Base-by-base conservation (phyloP, 768 basidiomycete genomes). In the Tricholoma flavovirens region DNA sequence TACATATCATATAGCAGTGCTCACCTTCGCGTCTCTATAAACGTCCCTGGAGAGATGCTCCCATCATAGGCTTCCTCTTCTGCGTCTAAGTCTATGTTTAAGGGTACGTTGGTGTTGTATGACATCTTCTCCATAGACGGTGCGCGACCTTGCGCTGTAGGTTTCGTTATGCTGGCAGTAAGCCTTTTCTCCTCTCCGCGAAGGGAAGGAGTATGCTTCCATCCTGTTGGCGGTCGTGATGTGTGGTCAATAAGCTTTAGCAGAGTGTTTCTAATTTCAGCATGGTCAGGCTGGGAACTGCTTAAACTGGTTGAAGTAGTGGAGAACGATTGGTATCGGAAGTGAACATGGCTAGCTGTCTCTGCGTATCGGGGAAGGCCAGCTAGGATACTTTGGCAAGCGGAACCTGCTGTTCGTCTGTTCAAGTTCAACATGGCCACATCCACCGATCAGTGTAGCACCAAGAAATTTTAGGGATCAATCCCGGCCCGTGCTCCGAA, bases 1-100 rank as follows among this genome's bases (percentile, higher is more conserved):
- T n/a, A n/a, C n/a, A n/a, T n/a, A 56, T 24, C 19, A 60, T n/a
- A 29, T 24, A 38, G 46, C 11, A 21, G 29, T 32, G 51, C 73
- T 52, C 58, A 79, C 83, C 75, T 78, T 60, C 82, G 71, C 33
- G 78, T 61, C 60, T 84, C 83, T 10, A 83, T 70, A 46, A 83
- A 82, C 17, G 81, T 73, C 1, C 82, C 83, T 7, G 72, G 73
- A 17, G 66, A 64, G 29, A 75, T 58, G 11, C 52, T n/a, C 9
- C 64, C 62, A 30, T 59, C 63, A 14, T 21, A 33, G 12, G 51
- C 59, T 11, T 65, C 65, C 32, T 59, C 64, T 12, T 54, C 59
- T 50, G 29, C 59, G 3, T 59, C 59, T 50, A 24, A 58, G 3
- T 59, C 59, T 2, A 56, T 58, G 4, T 14, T 43, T 10, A n/a